Conservation (phyloP, 192 early-diverging fungal species). For the Entrophospora sp. region DNA sequence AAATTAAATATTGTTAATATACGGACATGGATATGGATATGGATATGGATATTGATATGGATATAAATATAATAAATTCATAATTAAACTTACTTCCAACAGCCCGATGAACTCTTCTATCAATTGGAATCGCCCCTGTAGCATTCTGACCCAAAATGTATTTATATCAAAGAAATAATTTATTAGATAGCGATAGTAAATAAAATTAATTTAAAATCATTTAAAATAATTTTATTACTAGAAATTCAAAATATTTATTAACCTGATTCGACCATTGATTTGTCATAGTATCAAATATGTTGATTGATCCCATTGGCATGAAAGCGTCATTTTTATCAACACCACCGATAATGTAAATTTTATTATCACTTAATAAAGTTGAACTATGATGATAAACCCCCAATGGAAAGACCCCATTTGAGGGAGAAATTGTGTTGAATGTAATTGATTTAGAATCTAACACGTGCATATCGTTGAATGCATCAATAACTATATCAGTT, state of each 20-base stretch:
- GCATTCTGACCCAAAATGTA: background rate
- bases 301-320: background rate
- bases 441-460: background rate
- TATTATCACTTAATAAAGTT: slow-evolving; percentile 17
- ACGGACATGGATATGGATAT: no score
- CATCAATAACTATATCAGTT: background rate
- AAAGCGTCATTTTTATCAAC: background rate
- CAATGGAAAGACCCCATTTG: no score
- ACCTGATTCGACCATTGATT: background rate
- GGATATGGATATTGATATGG: background rate
- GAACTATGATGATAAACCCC: slow-evolving; percentile 13
- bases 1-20: background rate
- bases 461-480: background rate
- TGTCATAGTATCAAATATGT: background rate
- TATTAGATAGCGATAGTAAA: no score
- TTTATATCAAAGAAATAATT: no score
- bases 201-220: no score
- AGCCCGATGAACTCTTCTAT: background rate
- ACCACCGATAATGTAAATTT: slow-evolving; percentile 21
- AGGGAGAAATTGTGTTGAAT: background rate
- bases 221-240: no score
- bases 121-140: background rate
- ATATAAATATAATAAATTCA: no score
- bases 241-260: no score
- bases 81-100: slow-evolving; percentile 4